Base-by-base conservation (phyloP, 805 yeast genomes). In the Maudiozyma barnettii region DNA sequence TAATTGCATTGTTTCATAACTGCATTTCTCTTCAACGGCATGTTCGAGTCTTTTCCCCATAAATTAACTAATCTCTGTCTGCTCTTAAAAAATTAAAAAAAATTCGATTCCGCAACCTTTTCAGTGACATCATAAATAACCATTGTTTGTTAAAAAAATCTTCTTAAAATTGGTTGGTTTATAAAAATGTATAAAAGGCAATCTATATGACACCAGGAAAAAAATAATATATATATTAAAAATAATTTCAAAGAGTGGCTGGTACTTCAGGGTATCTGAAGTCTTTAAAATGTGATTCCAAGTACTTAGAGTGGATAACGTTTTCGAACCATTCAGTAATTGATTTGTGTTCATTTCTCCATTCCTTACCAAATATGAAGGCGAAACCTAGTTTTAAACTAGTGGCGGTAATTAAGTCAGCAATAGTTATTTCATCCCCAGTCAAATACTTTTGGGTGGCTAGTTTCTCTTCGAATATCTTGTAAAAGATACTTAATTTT, bases 271-370 rank as follows among this genome's bases (percentile, higher is more conserved):
- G 39, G 12, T 39, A 39, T 16, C 22, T 23, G 39, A 31, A 33
- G 18, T 44, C 43, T 26, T 37, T 39, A 20, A 39, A 39, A 22
- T 31, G 39, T 14, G 14, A 19, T 29, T 45, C 23, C 16, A 44
- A 14, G 29, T 26, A 26, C 10, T 30, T 46, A 3, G 47, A 47
- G 7, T 47, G 16, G 12, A 47, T 16, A n/a, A 47, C 41, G 8
- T 35, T 40, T 13, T 29, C 29, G 22, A 43, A 43, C 49, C 49
- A 46, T 5, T 18, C 21, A 12, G 74, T 64, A 57, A 73, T 56
- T 57, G 74, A 70, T 51, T 91, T 89, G 74, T 75, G 73, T 48
- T 69, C 51, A 52, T 71, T 68, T 67, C 82, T 76, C 81, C 81
- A 81, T 56, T 74, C 78, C 36, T 67, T 60, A 60, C 82, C 91